These are phyloP conservation scores for Leishmania amazonensis DNA, from an alignment of 208 protist species.

Conservation along the genomic window DNA sequence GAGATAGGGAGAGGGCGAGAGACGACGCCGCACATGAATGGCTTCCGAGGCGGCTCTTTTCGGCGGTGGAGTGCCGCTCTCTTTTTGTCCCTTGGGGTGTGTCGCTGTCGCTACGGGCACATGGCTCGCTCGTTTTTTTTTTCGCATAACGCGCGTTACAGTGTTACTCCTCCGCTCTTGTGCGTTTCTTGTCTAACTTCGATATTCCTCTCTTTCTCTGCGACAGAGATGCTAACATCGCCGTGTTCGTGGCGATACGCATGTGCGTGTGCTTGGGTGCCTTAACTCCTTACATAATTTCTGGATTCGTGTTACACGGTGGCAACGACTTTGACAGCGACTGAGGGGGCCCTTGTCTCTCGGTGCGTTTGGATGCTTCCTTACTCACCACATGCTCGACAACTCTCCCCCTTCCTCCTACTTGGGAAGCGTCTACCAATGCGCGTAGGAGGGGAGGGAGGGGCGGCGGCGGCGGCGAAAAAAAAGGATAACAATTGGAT, in stretches of 20 bases:
- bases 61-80: not conserved
- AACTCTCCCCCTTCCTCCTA: not conserved
- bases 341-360: not conserved
- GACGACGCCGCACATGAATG: not conserved
- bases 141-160: not conserved
- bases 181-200: not conserved
- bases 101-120: not conserved
- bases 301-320: not conserved
- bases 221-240: not conserved
- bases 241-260: not conserved
- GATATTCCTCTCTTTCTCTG: not conserved
- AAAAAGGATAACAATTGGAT: not conserved
- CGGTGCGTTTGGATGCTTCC: not conserved
- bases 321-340: not conserved
- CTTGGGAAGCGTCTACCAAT: not conserved
- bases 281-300: not conserved
- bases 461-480: not conserved
- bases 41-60: not conserved
- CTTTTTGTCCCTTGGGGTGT: too few species aligned
- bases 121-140: not conserved
- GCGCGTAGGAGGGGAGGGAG: not conserved
- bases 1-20: not conserved
- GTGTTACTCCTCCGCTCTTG: not conserved
- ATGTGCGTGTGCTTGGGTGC: not conserved
- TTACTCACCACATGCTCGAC: not conserved